A percentile compares a stretch with the other conserved stretches of the same genome.
Evolutionary conservation across 805 yeast species (phyloP).

Genomic region (Brettanomyces sp.): DNA sequence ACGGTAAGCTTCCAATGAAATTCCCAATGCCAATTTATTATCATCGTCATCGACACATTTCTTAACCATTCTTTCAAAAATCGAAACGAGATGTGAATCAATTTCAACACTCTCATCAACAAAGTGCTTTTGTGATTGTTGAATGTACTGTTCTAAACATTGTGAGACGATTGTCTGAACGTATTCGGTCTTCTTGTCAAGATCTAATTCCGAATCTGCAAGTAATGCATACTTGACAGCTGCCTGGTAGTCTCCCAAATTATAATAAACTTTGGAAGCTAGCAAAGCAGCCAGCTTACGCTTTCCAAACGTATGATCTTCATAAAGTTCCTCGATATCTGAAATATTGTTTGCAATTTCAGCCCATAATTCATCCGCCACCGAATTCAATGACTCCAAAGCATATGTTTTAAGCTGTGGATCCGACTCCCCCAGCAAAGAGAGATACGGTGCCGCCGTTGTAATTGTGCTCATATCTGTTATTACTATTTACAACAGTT

Average conservation of each 20-base stretch:
- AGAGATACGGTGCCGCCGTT: conserved; percentile 87
- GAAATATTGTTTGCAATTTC: conserved; percentile 87
- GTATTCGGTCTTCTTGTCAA: conserved; percentile 71
- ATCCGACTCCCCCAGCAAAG: conserved; percentile 80
- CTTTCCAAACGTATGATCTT: conserved; percentile 62
- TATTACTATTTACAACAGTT: neutral
- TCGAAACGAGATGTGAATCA: conserved; percentile 52
- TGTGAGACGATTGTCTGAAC: conserved; percentile 90
- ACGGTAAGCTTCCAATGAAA: conserved; percentile 81
- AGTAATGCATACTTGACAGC: conserved; percentile 83
- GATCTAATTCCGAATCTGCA: conserved; percentile 73
- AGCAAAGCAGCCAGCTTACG: conserved; percentile 82
- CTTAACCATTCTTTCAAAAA: conserved; percentile 80
- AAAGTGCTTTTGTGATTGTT: conserved; percentile 44
- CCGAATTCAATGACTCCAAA: conserved; percentile 64
- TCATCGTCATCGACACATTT: conserved; percentile 71
- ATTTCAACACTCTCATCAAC: conserved; percentile 26
- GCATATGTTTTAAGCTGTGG: conserved; percentile 73
- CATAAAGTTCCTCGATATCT: conserved; percentile 85
- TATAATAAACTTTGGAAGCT: conserved; percentile 83
- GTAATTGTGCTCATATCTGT: conserved; percentile 30
- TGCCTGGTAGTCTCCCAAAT: conserved; percentile 86
- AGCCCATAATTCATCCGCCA: conserved; percentile 93
- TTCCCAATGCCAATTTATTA: conserved; percentile 75
- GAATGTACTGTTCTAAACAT: conserved; percentile 77